A percentile compares a stretch with the other conserved stretches of the same genome.
Conservation (phyloP, 805 yeast genomes). For the Saturnispora serradocipensis region DNA sequence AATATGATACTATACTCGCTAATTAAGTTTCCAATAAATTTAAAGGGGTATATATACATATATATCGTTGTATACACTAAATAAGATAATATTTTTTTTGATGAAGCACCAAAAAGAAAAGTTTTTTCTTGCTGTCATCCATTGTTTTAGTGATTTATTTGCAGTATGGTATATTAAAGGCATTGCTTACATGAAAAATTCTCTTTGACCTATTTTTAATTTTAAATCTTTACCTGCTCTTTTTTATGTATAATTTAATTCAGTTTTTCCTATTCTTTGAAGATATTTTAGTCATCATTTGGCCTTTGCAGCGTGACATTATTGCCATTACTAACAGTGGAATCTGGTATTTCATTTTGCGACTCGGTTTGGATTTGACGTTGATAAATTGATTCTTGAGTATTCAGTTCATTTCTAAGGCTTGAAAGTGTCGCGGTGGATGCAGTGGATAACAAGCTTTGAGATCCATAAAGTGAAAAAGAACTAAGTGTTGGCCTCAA, state of each 20-base stretch:
- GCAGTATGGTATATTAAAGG: neutral
- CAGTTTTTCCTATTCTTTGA: neutral
- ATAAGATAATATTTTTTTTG: neutral
- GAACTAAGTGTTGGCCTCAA: constrained; percentile 12
- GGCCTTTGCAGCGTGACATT: constrained; percentile 9
- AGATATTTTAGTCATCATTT: neutral
- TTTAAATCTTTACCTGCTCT: neutral
- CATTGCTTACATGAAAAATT: neutral
- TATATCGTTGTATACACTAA: neutral
- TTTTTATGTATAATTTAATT: neutral
- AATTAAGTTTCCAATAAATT: neutral
- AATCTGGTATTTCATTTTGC: neutral
- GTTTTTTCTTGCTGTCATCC: neutral
- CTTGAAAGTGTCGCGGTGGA: neutral
- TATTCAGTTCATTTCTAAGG: neutral
- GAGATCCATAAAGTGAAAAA: constrained; percentile 14
- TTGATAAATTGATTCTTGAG: neutral
- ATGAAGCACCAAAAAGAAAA: neutral
- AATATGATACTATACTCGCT: neutral
- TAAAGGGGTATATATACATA: neutral
- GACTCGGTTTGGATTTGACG: neutral
- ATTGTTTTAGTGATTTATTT: neutral
- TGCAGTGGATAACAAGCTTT: constrained; percentile 6
- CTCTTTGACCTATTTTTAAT: neutral
- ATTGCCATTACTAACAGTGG: constrained; percentile 11